Base-by-base conservation (phyloP, 2,329 filamentous ascomycete genomes). In the Pseudocercospora fijiensis region DNA sequence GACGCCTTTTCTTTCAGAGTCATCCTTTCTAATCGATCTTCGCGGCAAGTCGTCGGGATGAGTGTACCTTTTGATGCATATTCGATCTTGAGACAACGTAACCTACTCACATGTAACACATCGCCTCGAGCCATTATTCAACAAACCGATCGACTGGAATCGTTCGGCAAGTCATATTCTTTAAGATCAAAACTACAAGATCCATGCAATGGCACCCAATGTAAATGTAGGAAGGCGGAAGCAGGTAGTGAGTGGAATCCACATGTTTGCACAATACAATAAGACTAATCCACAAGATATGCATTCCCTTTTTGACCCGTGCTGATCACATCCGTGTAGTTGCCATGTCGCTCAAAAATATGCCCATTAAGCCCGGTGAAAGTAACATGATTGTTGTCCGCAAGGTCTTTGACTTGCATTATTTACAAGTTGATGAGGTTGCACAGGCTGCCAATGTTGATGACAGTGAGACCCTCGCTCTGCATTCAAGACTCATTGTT, bases 401-500 rank as follows among this genome's bases (percentile, higher is more conserved):
- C 24, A 16, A 26, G 16, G 24, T 26, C 22, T 55, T 30, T n/a
- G n/a, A 10, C 51, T 16, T 30, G 24, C 16, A 30, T 18, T 33
- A n/a, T 43, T 58, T 63, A 65, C 27, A 63, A 55, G 52, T 49
- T 51, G 60, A 65, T 56, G 51, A 61, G 64, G 6, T 37, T 47
- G 57, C 64, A 65, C 43, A 60, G 37, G 57, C 41, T 30, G 24
- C 60, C 61, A 26, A 61, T 26, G 52, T 57, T 61, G 60, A 65
- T 53, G 27, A 63, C 27, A 8, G 13, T 26, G 27, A 58, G 8
- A 10, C 51, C 58, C 41, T 22, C 62, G 60, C 30, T 33, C 41
- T 22, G 16, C 2, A 20, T 22, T 11, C 30, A 9, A 33, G 22
- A 7, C 10, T 24, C n/a, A n/a, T n/a, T 16, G 41, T 16, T 30